These are phyloP conservation scores for Solioccasus polychromus DNA, from an alignment of 768 basidiomycete species.

Conservation along the genomic window DNA sequence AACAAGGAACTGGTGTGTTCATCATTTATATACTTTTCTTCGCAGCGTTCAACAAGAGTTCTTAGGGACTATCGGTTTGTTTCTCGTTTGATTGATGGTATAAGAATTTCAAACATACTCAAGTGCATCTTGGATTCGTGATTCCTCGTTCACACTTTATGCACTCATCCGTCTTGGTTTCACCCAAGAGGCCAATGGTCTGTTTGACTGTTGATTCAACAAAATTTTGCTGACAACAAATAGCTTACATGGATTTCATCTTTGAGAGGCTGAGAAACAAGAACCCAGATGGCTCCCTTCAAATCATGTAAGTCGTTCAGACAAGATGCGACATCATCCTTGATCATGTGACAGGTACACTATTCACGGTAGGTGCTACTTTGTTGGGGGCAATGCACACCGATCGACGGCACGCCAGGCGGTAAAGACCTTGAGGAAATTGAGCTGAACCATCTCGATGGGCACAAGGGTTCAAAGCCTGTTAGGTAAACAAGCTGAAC, in stretches of 20 bases:
- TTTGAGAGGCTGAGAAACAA: slow-evolving; percentile 76
- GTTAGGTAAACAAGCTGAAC: slow-evolving; percentile 46
- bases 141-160: slow-evolving; percentile 93
- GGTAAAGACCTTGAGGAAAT: slow-evolving; percentile 80
- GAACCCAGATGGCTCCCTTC: slow-evolving; percentile 87
- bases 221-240: background rate
- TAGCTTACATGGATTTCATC: slow-evolving; percentile 91
- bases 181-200: slow-evolving; percentile 87
- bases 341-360: slow-evolving; percentile 52
- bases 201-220: slow-evolving; percentile 10
- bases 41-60: background rate
- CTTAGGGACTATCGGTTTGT: slow-evolving; percentile 63
- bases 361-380: slow-evolving; percentile 64
- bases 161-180: slow-evolving; percentile 92
- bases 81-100: background rate
- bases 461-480: slow-evolving; percentile 81
- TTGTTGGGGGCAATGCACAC: background rate
- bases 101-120: too few relatives aligned
- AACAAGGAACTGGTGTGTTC: slow-evolving; percentile 76
- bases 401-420: slow-evolving; percentile 33
- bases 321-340: background rate
- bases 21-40: background rate
- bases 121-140: slow-evolving; percentile 92
- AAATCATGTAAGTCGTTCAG: slow-evolving; percentile 70
- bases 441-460: slow-evolving; percentile 84